Evolutionary conservation across 108 stramenopile genomes (phyloP).

Genomic region (Fistulifera pelliculosa): DNA sequence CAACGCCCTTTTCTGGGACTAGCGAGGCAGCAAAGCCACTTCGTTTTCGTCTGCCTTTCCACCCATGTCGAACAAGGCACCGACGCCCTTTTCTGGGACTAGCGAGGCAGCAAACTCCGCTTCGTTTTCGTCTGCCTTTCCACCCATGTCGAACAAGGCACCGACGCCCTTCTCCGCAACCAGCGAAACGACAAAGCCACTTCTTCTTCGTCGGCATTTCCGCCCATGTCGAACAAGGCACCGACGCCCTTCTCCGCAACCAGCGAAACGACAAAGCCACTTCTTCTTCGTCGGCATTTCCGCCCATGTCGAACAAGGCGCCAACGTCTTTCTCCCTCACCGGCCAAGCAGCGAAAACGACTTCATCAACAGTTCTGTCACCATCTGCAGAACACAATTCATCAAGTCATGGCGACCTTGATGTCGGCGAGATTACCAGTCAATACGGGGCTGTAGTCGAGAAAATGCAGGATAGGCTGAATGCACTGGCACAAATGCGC

Average conservation of each 20-base stretch:
- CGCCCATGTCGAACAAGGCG: constrained; percentile 19
- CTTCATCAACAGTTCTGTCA: no score
- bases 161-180: constrained; percentile 28
- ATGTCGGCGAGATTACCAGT: neutral
- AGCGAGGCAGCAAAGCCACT: no score
- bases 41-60: no score
- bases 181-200: neutral
- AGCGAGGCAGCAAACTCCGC: no score
- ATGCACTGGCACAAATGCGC: neutral
- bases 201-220: constrained; percentile 23
- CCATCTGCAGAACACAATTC: no score
- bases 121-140: constrained; percentile 23
- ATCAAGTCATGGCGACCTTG: no score
- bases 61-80: no score
- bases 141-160: constrained; percentile 44
- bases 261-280: constrained; percentile 6
- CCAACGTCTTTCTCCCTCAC: constrained; percentile 10
- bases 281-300: constrained; percentile 12
- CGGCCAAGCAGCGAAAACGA: neutral
- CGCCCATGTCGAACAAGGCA: constrained; percentile 47
- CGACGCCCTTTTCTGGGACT: no score
- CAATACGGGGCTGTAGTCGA: neutral
- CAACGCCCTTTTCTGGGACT: constrained; percentile 21
- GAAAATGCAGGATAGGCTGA: constrained; percentile 10
- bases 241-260: constrained; percentile 29